These are phyloP conservation scores for Monosporascus sp. DNA, from an alignment of 2,329 filamentous ascomycete species.

Conservation along the genomic window DNA sequence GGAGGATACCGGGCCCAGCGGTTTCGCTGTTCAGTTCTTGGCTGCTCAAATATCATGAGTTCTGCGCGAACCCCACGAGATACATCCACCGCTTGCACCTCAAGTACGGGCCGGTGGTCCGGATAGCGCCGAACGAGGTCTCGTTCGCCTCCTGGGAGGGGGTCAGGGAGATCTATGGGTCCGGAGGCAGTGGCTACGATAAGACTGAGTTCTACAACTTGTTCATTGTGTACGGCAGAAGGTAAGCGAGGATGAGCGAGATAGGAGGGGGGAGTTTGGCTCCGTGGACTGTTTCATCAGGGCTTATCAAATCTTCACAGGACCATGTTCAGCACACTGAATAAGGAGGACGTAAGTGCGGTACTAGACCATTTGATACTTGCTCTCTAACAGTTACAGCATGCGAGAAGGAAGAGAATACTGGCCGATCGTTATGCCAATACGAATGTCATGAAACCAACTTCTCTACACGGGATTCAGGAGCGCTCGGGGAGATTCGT, in stretches of 20 bases:
- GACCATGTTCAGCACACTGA: slow-evolving; percentile 56
- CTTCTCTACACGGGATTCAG: slow-evolving; percentile 51
- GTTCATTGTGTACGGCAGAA: slow-evolving; percentile 51
- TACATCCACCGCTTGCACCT: slow-evolving; percentile 53
- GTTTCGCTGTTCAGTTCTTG: slow-evolving; percentile 44
- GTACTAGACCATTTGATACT: background rate
- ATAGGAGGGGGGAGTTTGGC: background rate
- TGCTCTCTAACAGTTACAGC: slow-evolving; percentile 33
- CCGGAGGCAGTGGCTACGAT: slow-evolving; percentile 57
- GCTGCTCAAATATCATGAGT: slow-evolving; percentile 50
- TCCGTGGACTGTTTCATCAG: background rate
- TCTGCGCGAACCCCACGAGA: slow-evolving; percentile 43
- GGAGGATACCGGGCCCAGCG: slow-evolving; percentile 42
- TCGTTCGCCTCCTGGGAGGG: slow-evolving; percentile 51
- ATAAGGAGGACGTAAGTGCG: slow-evolving; percentile 45
- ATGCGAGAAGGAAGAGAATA: slow-evolving; percentile 56
- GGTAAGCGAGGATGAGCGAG: slow-evolving; percentile 29
- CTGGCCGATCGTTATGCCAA: slow-evolving; percentile 65
- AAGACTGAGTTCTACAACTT: slow-evolving; percentile 61
- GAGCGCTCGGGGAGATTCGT: slow-evolving; percentile 52
- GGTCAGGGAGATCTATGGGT: slow-evolving; percentile 58
- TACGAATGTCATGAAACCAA: slow-evolving; percentile 55
- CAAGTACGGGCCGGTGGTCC: slow-evolving; percentile 51
- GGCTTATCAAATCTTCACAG: slow-evolving; percentile 22
- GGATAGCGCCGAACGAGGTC: slow-evolving; percentile 53